Conservation (phyloP, 164 flowering plant species). For the Taxillus chinensis region DNA sequence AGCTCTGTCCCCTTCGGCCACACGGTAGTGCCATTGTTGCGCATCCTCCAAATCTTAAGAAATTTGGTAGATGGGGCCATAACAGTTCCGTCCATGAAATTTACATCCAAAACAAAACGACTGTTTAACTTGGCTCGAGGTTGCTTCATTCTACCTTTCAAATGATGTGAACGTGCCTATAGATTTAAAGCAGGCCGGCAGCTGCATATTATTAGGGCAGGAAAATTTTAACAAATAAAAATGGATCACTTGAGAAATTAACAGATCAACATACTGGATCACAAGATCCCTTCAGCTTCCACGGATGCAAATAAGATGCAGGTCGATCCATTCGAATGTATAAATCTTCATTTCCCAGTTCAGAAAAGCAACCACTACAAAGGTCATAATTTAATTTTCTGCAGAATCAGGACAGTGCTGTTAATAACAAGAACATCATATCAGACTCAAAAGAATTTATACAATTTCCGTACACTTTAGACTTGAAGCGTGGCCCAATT, state of each 20-base stretch:
- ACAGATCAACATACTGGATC: slow-evolving; percentile 16
- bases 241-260: background rate
- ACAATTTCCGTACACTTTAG: slow-evolving; percentile 62
- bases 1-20: slow-evolving; percentile 66
- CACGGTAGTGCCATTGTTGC: slow-evolving; percentile 49
- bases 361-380: slow-evolving; percentile 59
- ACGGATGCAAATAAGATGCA: slow-evolving; percentile 13
- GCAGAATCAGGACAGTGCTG: slow-evolving; percentile 6
- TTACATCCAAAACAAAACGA: slow-evolving; percentile 60
- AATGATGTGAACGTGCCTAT: slow-evolving; percentile 7
- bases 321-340: slow-evolving; percentile 64
- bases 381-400: slow-evolving; percentile 78
- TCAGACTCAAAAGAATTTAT: too few species aligned
- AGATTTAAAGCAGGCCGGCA: background rate
- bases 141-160: slow-evolving; percentile 16
- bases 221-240: background rate
- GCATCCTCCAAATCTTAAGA: slow-evolving; percentile 88
- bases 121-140: slow-evolving; percentile 39
- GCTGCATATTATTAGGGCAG: slow-evolving; percentile 11
- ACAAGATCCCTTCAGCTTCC: slow-evolving; percentile 12
- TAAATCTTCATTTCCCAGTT: slow-evolving; percentile 55
- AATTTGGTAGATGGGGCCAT: slow-evolving; percentile 61
- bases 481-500: slow-evolving; percentile 78
- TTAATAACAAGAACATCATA: too few species aligned
- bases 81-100: slow-evolving; percentile 53